Conservation (phyloP, 306 rosid species). For the Cicer chorassanicum region DNA sequence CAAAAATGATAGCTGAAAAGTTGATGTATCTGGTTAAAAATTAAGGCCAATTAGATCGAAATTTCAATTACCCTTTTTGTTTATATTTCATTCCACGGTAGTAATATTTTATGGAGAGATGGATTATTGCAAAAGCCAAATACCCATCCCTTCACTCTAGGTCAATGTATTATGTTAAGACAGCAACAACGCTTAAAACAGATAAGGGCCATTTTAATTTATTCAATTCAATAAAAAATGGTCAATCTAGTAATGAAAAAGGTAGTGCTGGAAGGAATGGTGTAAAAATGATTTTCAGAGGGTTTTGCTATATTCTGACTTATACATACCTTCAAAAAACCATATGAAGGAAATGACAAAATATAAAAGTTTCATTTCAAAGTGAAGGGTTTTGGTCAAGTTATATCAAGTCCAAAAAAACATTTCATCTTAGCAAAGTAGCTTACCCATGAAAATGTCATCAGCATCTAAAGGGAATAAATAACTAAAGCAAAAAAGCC, state of each 20-base stretch:
- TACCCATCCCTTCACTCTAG: conserved; percentile 8
- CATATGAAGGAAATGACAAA: conserved; percentile 16
- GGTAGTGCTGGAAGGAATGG: background rate
- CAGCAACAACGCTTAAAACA: background rate
- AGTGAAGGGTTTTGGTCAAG: background rate
- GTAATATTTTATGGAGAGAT: conserved; percentile 7
- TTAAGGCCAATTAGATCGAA: no score
- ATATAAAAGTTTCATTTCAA: conserved; percentile 10
- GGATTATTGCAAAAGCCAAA: conserved; percentile 17
- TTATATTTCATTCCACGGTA: no score
- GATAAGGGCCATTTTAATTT: background rate
- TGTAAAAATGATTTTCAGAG: conserved; percentile 24
- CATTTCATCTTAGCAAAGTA: conserved; percentile 21
- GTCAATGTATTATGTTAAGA: conserved; percentile 17
- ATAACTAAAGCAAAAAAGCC: background rate
- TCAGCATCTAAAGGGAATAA: conserved; percentile 6
- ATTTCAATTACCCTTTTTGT: no score
- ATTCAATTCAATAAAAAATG: conserved; percentile 2
- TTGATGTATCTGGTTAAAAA: no score
- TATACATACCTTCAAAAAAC: background rate
- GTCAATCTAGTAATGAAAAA: conserved; percentile 3
- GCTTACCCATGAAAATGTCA: conserved; percentile 18
- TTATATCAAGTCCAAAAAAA: conserved; percentile 8
- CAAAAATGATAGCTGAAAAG: no score
- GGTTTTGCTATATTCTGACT: background rate